These are phyloP conservation scores for Neopestalotiopsis rosae DNA, from an alignment of 2,329 filamentous ascomycete species.

Conservation along the genomic window DNA sequence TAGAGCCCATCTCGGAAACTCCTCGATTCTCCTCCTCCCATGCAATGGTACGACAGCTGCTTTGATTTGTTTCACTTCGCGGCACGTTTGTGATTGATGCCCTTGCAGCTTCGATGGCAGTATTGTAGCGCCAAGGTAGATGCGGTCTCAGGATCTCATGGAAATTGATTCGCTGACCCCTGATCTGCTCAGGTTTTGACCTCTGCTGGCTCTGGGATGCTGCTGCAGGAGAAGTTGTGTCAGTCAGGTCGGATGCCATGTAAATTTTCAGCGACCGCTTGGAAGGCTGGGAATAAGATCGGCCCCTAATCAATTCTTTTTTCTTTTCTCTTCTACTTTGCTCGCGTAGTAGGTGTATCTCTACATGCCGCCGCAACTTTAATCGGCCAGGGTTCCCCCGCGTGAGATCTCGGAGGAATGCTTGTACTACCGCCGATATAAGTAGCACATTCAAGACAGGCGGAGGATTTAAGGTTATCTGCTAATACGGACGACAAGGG, in stretches of 20 bases:
- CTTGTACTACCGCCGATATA: background rate
- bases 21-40: background rate
- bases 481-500: background rate
- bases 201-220: background rate
- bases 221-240: background rate
- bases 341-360: background rate
- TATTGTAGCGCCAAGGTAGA: background rate
- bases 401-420: background rate
- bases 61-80: background rate
- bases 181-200: background rate
- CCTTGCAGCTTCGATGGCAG: background rate
- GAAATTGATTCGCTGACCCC: background rate
- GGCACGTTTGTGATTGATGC: background rate
- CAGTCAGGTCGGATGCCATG: background rate
- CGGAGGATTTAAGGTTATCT: background rate
- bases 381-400: background rate
- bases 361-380: background rate
- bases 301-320: background rate
- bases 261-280: background rate
- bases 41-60: background rate
- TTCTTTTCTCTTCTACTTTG: background rate
- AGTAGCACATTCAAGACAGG: background rate
- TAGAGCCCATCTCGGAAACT: background rate
- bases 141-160: conserved; percentile 2
- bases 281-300: background rate